Base-by-base conservation (phyloP, 2,329 filamentous ascomycete species). In the Gaeumannomyces sp. region DNA sequence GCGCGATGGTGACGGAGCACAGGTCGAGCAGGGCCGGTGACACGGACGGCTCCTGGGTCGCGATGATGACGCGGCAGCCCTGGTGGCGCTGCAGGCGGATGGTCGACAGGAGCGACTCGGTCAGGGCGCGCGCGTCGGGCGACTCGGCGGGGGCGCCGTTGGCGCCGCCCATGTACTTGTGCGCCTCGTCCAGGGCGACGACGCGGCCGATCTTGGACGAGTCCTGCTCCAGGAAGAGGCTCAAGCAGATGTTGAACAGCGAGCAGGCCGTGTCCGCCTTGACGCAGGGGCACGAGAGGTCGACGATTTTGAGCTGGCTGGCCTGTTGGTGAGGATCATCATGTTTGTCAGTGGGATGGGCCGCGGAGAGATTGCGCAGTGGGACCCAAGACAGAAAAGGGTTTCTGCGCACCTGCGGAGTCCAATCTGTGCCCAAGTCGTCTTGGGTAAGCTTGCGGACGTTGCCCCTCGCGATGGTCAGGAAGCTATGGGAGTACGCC, bases 41-140 rank as follows among this genome's bases (percentile, higher is more conserved):
- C 4, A 93, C 81, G 0, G 89, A 91, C 0, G 90, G 91, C 70
- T 94, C 91, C 71, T 95, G 90, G 0, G 90, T 94, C 0, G 89
- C 87, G 38, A 94, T 87, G 58, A 94, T 72, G 5, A 93, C 79
- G 0, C 90, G 82, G 0, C 83, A 80, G 0, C 82, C 90, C 0
- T 87, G 75, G 71, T 94, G 91, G 0, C 90, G 85, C 73, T 94
- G 90, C 25, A 89, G 79, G 0, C 90, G 83, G 68, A 94, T 89
- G 0, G 84, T 83, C 0, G 80, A 78, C 0, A 91, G 77, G 0
- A 93, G 77, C 0, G 80, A 79, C 7, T 89, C 80, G 0, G 89
- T 92, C 33, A 93, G 79, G 0, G 77, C 77, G 2, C 76, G 72
- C 1, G 84, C 83, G 57, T 88, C 85, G 0, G 79, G 73, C 0